A percentile compares a stretch with the other conserved stretches of the same genome.
Conservation (phyloP, 2,329 filamentous ascomycete species). For the Cercospora beticola region DNA sequence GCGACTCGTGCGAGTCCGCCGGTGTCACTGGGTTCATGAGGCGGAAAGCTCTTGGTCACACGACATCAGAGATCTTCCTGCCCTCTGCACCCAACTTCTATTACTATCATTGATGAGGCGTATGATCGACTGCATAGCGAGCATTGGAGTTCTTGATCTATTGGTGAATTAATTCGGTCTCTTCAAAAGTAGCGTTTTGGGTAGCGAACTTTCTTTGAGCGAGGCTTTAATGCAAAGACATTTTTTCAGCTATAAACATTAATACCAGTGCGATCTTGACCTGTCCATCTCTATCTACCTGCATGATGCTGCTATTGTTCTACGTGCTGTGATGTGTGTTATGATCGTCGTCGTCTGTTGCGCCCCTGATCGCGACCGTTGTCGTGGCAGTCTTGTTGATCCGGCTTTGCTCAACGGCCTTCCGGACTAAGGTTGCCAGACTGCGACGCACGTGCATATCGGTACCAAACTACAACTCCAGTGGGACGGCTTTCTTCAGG, state of each 20-base stretch:
- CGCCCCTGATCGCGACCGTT: not conserved
- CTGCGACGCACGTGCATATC: not conserved
- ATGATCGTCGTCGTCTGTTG: not conserved
- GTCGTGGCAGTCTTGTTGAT: not conserved
- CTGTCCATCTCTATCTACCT: not conserved
- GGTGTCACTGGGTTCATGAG: not conserved
- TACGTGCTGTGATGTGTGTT: not conserved
- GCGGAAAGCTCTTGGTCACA: not conserved
- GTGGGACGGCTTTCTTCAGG: not conserved
- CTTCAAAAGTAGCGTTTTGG: not conserved
- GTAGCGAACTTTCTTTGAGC: not conserved
- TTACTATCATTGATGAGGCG: not conserved
- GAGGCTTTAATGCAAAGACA: not conserved
- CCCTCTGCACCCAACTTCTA: not conserved
- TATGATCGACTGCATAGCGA: constrained; percentile 2
- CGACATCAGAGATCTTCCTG: not conserved
- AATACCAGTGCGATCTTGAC: not conserved
- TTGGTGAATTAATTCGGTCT: not conserved
- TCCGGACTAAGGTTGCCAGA: not conserved
- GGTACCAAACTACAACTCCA: not conserved
- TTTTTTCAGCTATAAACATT: not conserved
- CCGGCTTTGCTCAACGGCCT: not conserved
- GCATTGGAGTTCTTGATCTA: not conserved
- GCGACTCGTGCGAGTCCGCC: not conserved
- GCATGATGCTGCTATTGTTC: not conserved